Evolutionary conservation across 768 basidiomycete species (phyloP).

Genomic region (Hemileccinum impolitum): DNA sequence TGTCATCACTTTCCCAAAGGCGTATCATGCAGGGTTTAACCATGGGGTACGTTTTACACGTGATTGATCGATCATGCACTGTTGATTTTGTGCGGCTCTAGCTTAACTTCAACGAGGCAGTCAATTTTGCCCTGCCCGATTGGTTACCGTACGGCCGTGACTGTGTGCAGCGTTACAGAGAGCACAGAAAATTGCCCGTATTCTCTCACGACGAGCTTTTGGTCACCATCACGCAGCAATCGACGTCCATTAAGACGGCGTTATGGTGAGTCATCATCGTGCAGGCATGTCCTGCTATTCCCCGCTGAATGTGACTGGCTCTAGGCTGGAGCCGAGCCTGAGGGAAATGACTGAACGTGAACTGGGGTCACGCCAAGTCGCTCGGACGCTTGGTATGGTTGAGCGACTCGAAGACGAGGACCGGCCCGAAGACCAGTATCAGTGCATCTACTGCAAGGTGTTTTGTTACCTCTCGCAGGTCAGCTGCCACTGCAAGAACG

Average conservation of each 20-base stretch:
- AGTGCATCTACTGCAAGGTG: conserved; percentile 88
- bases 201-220: conserved; percentile 98
- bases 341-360: conserved; percentile 90
- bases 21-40: conserved; percentile 97
- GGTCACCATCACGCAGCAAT: conserved; percentile 96
- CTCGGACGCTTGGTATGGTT: conserved; percentile 55
- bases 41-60: conserved; percentile 74
- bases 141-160: conserved; percentile 88
- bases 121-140: conserved; percentile 96
- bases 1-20: conserved; percentile 96
- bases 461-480: conserved; percentile 96
- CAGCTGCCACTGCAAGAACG: conserved; percentile 72
- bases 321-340: conserved; percentile 80
- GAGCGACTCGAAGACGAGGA: conserved; percentile 79
- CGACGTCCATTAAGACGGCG: conserved; percentile 87
- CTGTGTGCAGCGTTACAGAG: conserved; percentile 86
- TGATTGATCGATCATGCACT: conserved; percentile 19
- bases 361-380: conserved; percentile 57
- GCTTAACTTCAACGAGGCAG: conserved; percentile 99
- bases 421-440: conserved; percentile 90
- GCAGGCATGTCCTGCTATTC: conserved; percentile 12
- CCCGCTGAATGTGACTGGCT: conserved; percentile 19
- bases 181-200: conserved; percentile 89
- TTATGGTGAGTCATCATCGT: conserved; percentile 63
- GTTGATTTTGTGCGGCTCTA: conserved; percentile 36